Evolutionary conservation across 2,329 filamentous ascomycete species (phyloP).

Genomic region (Trichoderma atroviride): DNA sequence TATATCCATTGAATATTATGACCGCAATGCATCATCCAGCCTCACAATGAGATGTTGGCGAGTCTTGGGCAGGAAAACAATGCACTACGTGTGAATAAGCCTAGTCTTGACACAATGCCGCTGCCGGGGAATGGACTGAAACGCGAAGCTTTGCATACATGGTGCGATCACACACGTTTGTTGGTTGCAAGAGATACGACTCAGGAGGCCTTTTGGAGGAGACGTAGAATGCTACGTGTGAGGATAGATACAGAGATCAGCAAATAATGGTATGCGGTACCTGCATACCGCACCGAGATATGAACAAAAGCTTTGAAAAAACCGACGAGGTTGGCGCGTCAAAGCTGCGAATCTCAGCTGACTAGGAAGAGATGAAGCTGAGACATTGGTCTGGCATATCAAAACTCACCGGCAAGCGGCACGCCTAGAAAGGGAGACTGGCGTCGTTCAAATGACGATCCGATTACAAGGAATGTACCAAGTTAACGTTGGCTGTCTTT

Average conservation of each 20-base stretch:
- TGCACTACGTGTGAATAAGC: too few species aligned
- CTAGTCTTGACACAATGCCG: not conserved
- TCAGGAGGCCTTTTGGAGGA: too few species aligned
- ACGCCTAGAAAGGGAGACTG: slow-evolving; percentile 6
- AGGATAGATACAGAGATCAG: not conserved
- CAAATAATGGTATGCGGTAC: not conserved
- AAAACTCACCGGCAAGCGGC: not conserved
- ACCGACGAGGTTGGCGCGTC: not conserved
- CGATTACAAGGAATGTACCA: not conserved
- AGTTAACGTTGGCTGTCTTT: not conserved
- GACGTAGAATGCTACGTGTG: not conserved
- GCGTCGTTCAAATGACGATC: not conserved
- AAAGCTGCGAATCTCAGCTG: not conserved
- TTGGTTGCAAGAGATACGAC: not conserved
- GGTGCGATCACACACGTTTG: not conserved
- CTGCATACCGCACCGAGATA: not conserved
- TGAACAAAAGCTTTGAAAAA: not conserved
- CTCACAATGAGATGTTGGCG: not conserved
- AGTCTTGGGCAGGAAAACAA: not conserved
- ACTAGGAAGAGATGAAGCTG: not conserved
- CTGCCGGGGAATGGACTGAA: not conserved
- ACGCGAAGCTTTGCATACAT: not conserved
- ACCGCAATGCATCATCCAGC: not conserved
- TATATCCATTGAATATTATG: not conserved
- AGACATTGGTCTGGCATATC: not conserved